Percentiles rank a stretch among this genome's conserved stretches.
Evolutionary conservation across 352 stramenopile species (phyloP).

Genomic region (Pilasporangium apinafurcum): DNA sequence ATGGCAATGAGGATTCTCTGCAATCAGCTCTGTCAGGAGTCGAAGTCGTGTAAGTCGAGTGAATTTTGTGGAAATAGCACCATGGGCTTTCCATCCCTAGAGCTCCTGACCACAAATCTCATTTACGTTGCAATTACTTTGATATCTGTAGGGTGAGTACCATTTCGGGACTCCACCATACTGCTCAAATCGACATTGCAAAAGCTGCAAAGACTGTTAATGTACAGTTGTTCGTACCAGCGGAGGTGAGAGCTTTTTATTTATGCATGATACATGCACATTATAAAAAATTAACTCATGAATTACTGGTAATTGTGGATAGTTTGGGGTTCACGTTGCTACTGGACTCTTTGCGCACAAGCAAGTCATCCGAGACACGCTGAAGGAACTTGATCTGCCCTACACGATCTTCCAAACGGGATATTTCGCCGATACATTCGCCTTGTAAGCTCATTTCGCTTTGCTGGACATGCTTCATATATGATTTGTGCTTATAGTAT

Average conservation of each 20-base stretch:
- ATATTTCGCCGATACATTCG: conserved; percentile 8
- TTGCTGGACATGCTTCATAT: background rate
- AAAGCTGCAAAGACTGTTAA: conserved; percentile 12
- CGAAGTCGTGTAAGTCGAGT: conserved; percentile 17
- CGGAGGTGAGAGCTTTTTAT: conserved; percentile 9
- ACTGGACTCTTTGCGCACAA: conserved; percentile 9
- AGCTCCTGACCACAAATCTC: too few relatives aligned
- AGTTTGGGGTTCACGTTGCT: conserved; percentile 6
- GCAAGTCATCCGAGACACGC: conserved; percentile 10
- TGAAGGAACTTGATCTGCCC: conserved; percentile 5
- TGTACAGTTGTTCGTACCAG: conserved; percentile 11
- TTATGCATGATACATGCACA: background rate
- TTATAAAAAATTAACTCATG: background rate
- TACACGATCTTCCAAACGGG: conserved; percentile 14
- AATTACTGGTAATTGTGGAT: background rate
- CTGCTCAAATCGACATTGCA: conserved; percentile 5
- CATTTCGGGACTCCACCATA: conserved; percentile 1
- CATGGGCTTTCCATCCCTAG: too few relatives aligned
- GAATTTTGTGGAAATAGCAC: too few relatives aligned
- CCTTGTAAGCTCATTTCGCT: too few relatives aligned
- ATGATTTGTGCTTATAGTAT: background rate
- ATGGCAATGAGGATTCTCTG: conserved; percentile 11
- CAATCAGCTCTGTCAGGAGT: conserved; percentile 7
- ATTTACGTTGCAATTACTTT: too few relatives aligned
- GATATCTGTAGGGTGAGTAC: conserved; percentile 3